Conservation (phyloP, 148 eudicot genomes). For the Rheum nobile region DNA sequence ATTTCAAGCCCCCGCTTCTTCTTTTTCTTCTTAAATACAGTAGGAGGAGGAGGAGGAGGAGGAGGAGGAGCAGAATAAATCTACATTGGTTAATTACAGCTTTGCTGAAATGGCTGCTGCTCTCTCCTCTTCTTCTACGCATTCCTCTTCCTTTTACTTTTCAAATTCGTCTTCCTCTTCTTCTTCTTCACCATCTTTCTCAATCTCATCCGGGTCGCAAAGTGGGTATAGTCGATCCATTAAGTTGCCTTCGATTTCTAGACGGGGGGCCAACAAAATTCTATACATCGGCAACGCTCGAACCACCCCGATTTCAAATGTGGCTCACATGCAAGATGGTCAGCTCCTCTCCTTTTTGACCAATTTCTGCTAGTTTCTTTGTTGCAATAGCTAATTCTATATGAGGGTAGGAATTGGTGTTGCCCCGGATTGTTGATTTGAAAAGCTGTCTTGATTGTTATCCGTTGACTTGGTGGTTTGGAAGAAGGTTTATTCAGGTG, state of each 20-base stretch:
- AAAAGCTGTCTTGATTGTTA: not conserved
- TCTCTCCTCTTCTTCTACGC: conserved; percentile 33
- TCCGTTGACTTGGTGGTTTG: not conserved
- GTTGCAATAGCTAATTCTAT: not conserved
- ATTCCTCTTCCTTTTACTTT: conserved; percentile 21
- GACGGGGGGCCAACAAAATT: conserved; percentile 14
- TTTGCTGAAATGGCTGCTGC: not conserved
- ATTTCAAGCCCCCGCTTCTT: not conserved
- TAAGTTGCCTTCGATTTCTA: conserved; percentile 23
- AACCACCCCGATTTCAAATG: conserved; percentile 18
- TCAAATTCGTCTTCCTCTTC: conserved; percentile 18
- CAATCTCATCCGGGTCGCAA: conserved; percentile 21
- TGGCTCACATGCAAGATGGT: conserved; percentile 53
- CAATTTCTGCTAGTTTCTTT: not conserved
- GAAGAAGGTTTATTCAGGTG: not conserved
- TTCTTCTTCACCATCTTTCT: conserved; percentile 16
- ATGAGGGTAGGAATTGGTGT: not conserved
- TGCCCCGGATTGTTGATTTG: not conserved
- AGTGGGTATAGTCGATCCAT: conserved; percentile 20
- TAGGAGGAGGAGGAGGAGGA: not conserved
- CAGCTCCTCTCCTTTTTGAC: conserved; percentile 10
- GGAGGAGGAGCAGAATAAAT: not conserved
- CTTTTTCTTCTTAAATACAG: not conserved
- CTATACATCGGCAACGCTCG: conserved; percentile 12
- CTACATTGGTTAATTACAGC: not conserved